Evolutionary conservation across 208 protist species (phyloP).

Genomic region (Trypanosoma caninum): DNA sequence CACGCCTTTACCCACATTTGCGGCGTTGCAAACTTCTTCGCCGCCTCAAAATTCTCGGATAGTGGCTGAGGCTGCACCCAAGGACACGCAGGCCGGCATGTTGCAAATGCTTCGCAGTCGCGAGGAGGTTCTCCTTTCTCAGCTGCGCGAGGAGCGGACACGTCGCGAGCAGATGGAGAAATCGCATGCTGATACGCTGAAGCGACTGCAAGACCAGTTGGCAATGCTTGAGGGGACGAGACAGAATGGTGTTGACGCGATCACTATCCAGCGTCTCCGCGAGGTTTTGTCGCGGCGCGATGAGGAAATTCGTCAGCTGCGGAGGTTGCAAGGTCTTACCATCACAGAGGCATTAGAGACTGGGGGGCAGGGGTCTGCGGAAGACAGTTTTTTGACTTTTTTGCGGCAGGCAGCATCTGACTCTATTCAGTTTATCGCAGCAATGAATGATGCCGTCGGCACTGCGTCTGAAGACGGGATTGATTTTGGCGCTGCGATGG

Average conservation of each 20-base stretch:
- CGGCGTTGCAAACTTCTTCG: too few species aligned
- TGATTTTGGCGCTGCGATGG: background rate
- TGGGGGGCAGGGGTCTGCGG: background rate
- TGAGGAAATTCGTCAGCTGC: conserved; percentile 18
- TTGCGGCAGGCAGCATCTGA: background rate
- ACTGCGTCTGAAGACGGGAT: background rate
- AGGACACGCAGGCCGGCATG: background rate
- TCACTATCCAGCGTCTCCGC: background rate
- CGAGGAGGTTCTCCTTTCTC: background rate
- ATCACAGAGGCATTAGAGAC: background rate
- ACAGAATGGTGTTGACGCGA: background rate
- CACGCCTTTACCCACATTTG: background rate
- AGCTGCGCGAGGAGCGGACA: conserved; percentile 1
- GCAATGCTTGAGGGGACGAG: background rate
- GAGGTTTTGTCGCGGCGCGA: conserved; percentile 5
- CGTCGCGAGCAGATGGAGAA: background rate
- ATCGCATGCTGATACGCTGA: background rate
- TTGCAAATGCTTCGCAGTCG: conserved; percentile 3
- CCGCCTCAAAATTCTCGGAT: too few species aligned
- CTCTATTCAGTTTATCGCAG: background rate
- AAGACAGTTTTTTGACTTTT: background rate
- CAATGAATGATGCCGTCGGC: background rate
- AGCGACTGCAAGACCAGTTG: background rate
- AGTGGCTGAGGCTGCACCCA: too few species aligned
- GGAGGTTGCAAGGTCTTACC: background rate